Conservation (phyloP, 2,329 filamentous ascomycete species). For the Sporothrix brasiliensis region DNA sequence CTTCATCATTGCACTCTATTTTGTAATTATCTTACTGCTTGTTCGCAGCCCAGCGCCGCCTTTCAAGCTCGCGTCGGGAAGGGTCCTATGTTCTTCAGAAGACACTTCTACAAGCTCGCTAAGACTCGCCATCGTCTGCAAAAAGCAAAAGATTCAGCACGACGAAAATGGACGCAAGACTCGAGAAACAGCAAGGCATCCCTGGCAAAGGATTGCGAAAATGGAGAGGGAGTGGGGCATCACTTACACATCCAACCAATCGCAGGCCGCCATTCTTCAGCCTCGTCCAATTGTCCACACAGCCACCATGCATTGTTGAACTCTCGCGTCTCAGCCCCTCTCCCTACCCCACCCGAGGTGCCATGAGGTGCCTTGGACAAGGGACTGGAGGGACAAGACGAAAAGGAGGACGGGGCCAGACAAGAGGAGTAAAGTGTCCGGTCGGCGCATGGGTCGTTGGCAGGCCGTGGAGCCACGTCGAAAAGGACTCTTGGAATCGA, state of each 20-base stretch:
- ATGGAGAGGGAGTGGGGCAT: background rate
- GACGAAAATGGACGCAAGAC: background rate
- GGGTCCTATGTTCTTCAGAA: background rate
- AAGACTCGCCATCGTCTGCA: background rate
- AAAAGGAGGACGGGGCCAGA: background rate
- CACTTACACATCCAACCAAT: slow-evolving; percentile 26
- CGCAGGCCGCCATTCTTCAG: background rate
- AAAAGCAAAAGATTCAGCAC: slow-evolving; percentile 14
- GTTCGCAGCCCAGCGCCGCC: background rate
- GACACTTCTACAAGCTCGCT: no score
- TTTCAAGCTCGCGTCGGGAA: background rate
- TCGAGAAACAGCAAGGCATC: background rate
- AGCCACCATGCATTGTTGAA: slow-evolving; percentile 28
- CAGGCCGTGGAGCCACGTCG: background rate
- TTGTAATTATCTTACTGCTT: no score
- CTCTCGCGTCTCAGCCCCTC: slow-evolving; percentile 26
- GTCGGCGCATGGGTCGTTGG: background rate
- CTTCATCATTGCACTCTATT: background rate
- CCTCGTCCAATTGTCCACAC: slow-evolving; percentile 24
- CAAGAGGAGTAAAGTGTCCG: slow-evolving; percentile 4
- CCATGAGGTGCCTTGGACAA: slow-evolving; percentile 1
- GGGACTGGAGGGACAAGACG: background rate
- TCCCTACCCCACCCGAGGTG: slow-evolving; percentile 19
- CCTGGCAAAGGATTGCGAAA: slow-evolving; percentile 9
- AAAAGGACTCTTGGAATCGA: background rate